Evolutionary conservation across 2,329 filamentous ascomycete species (phyloP).

Genomic region (Akanthomyces dipterigenus): DNA sequence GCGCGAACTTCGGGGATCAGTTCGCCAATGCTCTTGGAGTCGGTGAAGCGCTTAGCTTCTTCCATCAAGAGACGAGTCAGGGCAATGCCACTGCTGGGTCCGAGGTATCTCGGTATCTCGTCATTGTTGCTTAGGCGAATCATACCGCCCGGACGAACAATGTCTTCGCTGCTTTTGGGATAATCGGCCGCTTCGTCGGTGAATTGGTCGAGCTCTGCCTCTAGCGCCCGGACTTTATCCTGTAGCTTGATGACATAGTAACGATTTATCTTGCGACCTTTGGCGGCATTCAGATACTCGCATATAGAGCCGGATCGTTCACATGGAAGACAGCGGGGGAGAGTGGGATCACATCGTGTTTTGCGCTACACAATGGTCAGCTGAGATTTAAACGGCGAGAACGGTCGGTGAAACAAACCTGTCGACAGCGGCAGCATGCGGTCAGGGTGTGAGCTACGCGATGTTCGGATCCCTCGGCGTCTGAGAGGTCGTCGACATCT

Average conservation of each 20-base stretch:
- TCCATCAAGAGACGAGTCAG: slow-evolving; percentile 96
- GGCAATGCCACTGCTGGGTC: slow-evolving; percentile 89
- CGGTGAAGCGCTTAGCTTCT: slow-evolving; percentile 87
- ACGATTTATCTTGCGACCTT: slow-evolving; percentile 77
- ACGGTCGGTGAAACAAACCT: slow-evolving; percentile 43
- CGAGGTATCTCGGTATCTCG: slow-evolving; percentile 80
- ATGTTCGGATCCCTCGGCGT: slow-evolving; percentile 45
- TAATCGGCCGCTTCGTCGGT: slow-evolving; percentile 69
- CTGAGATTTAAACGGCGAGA: background rate
- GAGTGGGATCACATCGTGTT: slow-evolving; percentile 87
- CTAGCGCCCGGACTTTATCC: slow-evolving; percentile 74
- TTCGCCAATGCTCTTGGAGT: slow-evolving; percentile 85
- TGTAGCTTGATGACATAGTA: slow-evolving; percentile 90
- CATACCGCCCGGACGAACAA: slow-evolving; percentile 78
- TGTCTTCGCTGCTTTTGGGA: slow-evolving; percentile 69
- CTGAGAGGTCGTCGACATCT: slow-evolving; percentile 36
- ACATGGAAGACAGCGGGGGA: slow-evolving; percentile 87
- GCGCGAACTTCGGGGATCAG: slow-evolving; percentile 70
- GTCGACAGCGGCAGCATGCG: slow-evolving; percentile 72
- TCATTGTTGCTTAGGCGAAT: slow-evolving; percentile 80
- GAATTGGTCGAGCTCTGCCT: slow-evolving; percentile 71
- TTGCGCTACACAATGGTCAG: slow-evolving; percentile 59
- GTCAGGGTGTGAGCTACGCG: slow-evolving; percentile 73
- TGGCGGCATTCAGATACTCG: slow-evolving; percentile 90
- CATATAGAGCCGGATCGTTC: slow-evolving; percentile 85